Conservation (phyloP, 2,329 filamentous ascomycete species). For the Aureobasidium sp. region DNA sequence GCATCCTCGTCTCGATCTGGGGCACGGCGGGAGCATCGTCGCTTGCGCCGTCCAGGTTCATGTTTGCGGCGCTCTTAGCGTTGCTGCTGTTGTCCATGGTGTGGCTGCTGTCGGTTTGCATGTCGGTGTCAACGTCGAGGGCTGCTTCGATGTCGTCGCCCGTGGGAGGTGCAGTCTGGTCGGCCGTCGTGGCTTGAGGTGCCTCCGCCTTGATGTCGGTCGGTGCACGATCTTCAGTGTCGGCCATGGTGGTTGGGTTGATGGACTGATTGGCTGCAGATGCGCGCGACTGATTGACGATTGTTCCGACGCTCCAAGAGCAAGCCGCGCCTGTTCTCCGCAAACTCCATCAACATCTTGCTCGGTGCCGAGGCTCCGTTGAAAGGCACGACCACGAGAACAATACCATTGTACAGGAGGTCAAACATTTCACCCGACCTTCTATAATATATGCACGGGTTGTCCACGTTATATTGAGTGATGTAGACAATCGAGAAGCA, state of each 20-base stretch:
- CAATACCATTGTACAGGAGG: not conserved
- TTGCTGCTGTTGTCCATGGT: not conserved
- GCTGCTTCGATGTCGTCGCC: conserved; percentile 9
- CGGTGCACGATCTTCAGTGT: not conserved
- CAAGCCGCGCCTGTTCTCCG: not conserved
- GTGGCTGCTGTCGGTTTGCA: not conserved
- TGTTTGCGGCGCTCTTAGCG: not conserved
- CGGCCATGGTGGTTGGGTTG: conserved; percentile 12
- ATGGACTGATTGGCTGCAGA: conserved; percentile 4
- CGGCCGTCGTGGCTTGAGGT: not conserved
- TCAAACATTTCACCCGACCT: not conserved
- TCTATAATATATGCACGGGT: too few species aligned
- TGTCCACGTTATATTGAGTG: not conserved
- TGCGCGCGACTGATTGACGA: conserved; percentile 2
- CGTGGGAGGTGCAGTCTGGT: not conserved
- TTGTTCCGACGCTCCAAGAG: not conserved
- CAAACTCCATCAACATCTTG: not conserved
- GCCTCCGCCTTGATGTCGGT: not conserved
- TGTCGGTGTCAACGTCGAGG: not conserved
- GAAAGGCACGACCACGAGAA: not conserved
- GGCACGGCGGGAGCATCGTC: conserved; percentile 21
- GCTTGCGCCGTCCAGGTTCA: conserved; percentile 28
- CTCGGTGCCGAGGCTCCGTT: not conserved
- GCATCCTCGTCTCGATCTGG: conserved; percentile 52
- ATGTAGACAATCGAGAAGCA: not conserved